Evolutionary conservation across 2,329 filamentous ascomycete genomes (phyloP).

Genomic region (Fusarium floridanum): DNA sequence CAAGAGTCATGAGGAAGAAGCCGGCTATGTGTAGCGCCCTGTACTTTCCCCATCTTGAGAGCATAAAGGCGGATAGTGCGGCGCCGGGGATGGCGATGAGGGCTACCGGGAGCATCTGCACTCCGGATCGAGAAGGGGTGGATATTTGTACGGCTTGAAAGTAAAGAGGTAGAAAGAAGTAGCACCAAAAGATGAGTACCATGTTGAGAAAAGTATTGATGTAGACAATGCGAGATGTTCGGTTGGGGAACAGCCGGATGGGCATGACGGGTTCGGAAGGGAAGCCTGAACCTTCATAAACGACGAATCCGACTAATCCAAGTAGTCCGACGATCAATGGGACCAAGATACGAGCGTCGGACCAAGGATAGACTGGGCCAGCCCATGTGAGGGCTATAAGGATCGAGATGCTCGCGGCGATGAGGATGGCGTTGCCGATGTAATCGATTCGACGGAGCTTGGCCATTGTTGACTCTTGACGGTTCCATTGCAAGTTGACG

Average conservation of each 20-base stretch:
- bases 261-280: slow-evolving; percentile 44
- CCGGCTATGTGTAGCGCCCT: slow-evolving; percentile 52
- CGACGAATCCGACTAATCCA: slow-evolving; percentile 32
- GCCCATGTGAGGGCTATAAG: slow-evolving; percentile 60
- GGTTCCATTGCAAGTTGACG: slow-evolving; percentile 53
- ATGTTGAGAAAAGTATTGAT: slow-evolving; percentile 41
- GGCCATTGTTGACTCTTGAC: slow-evolving; percentile 34
- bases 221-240: slow-evolving; percentile 41
- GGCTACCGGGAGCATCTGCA: slow-evolving; percentile 50
- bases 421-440: slow-evolving; percentile 58
- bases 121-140: slow-evolving; percentile 50
- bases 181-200: slow-evolving; percentile 50
- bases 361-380: slow-evolving; percentile 59
- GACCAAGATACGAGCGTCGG: slow-evolving; percentile 52
- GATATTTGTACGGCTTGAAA: slow-evolving; percentile 57
- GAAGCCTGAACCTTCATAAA: slow-evolving; percentile 40
- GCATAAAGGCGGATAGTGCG: slow-evolving; percentile 43
- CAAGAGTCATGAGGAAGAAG: slow-evolving; percentile 55
- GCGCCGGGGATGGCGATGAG: slow-evolving; percentile 48
- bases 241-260: slow-evolving; percentile 37
- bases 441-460: slow-evolving; percentile 58
- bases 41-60: slow-evolving; percentile 52
- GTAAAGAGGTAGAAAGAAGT: slow-evolving; percentile 61
- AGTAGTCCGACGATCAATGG: slow-evolving; percentile 53
- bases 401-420: slow-evolving; percentile 54